phyloP scores from a whole-genome alignment of 1,284 basidiomycete genomes.

The Microbotryum saponariae region DNA sequence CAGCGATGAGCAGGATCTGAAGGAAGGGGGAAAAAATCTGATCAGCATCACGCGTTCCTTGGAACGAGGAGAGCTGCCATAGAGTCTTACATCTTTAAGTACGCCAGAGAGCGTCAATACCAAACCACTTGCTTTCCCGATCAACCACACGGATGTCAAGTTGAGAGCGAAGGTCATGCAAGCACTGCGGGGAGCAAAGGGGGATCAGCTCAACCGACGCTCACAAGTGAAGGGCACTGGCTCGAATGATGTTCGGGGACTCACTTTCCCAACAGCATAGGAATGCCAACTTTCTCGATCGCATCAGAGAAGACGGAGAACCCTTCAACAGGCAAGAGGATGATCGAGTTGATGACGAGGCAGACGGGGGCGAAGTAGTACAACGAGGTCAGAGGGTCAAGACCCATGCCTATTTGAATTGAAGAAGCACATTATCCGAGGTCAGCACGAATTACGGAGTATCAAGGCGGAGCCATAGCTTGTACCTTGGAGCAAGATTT shows the following conservation, averaged over 20 bases:
- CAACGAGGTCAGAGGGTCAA: conserved; percentile 91
- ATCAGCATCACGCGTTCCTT: not conserved
- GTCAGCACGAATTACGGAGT: no score
- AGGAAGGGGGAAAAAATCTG: no score
- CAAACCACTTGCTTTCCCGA: conserved; percentile 76
- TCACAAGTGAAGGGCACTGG: no score
- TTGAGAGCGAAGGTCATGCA: conserved; percentile 83
- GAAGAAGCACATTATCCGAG: not conserved
- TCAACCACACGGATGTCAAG: conserved; percentile 87
- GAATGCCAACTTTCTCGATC: conserved; percentile 22
- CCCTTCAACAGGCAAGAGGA: conserved; percentile 29
- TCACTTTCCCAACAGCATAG: conserved; percentile 29
- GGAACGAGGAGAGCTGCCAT: not conserved
- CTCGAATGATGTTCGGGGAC: not conserved
- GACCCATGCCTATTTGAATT: no score
- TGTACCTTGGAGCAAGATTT: conserved; percentile 78
- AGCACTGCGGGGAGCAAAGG: conserved; percentile 73
- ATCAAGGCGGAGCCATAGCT: conserved; percentile 54
- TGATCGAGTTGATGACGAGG: conserved; percentile 69
- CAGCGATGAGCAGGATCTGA: conserved; percentile 86
- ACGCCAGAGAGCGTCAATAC: conserved; percentile 91
- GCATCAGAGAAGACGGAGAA: conserved; percentile 26
- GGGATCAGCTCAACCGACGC: no score
- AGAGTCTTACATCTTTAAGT: conserved; percentile 44
- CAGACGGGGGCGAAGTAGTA: conserved; percentile 72